These are phyloP conservation scores for Candida takata DNA, from an alignment of 805 yeast genomes.

Conservation along the genomic window DNA sequence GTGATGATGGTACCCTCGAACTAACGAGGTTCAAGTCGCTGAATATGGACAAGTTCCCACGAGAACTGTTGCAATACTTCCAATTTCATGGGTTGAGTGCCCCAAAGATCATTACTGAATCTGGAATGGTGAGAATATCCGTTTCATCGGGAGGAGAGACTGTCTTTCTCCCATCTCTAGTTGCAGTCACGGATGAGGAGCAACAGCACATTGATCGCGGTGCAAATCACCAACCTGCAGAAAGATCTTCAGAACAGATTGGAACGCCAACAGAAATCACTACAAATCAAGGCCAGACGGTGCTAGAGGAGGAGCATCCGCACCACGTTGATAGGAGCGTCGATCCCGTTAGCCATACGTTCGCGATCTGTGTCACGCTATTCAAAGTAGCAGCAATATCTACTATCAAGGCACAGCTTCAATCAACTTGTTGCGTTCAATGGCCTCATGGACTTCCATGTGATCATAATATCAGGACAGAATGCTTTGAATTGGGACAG, in stretches of 20 bases:
- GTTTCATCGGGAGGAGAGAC: slow-evolving; percentile 28
- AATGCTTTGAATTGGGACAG: slow-evolving; percentile 41
- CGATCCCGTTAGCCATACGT: slow-evolving; percentile 41
- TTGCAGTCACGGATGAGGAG: slow-evolving; percentile 10
- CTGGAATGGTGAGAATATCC: slow-evolving; percentile 14
- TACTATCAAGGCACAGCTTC: slow-evolving; percentile 35
- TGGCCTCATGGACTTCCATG: slow-evolving; percentile 54
- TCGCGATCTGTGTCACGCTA: slow-evolving; percentile 44
- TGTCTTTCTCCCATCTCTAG: slow-evolving; percentile 22
- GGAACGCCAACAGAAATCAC: slow-evolving; percentile 1
- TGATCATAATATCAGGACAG: slow-evolving; percentile 36
- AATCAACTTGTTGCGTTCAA: slow-evolving; percentile 35
- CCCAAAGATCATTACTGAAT: slow-evolving; percentile 14
- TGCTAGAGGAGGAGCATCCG: slow-evolving; percentile 31
- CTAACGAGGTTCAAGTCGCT: slow-evolving; percentile 16
- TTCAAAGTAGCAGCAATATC: slow-evolving; percentile 32
- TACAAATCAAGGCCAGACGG: not conserved
- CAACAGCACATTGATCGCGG: slow-evolving; percentile 7
- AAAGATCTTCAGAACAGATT: too few relatives aligned
- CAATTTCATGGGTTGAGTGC: slow-evolving; percentile 18
- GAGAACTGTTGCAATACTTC: slow-evolving; percentile 13
- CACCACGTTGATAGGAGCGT: slow-evolving; percentile 25
- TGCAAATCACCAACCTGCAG: too few relatives aligned
- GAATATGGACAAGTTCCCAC: slow-evolving; percentile 17
- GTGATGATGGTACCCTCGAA: slow-evolving; percentile 8